phyloP scores from a whole-genome alignment of 345 rosid genomes.

The Reutealis trisperma region DNA sequence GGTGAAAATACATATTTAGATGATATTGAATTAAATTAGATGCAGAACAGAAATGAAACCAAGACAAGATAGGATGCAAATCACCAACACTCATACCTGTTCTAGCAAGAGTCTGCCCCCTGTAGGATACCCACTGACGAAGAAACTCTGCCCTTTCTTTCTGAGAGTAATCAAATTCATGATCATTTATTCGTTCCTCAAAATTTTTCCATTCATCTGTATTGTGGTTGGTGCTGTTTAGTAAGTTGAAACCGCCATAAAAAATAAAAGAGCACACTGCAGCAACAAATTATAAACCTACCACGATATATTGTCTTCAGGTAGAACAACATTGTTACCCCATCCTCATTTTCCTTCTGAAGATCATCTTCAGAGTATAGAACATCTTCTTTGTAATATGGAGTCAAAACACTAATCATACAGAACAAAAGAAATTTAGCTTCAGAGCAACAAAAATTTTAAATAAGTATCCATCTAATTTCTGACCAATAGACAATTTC shows the following conservation, averaged over 20 bases:
- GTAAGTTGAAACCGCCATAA: conserved; percentile 14
- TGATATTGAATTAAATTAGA: conserved; percentile 11
- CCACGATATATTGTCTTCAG: conserved; percentile 91
- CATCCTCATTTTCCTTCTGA: conserved; percentile 87
- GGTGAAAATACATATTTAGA: conserved; percentile 25
- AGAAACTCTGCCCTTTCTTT: conserved; percentile 45
- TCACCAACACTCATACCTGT: conserved; percentile 53
- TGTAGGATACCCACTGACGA: conserved; percentile 89
- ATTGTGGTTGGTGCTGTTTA: conserved; percentile 21
- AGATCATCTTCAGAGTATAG: conserved; percentile 85
- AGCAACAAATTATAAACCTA: conserved; percentile 34
- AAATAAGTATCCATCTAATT: conserved; percentile 6
- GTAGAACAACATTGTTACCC: conserved; percentile 75
- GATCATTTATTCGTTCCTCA: conserved; percentile 52
- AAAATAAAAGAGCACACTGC: conserved; percentile 13
- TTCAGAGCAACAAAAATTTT: conserved; percentile 9
- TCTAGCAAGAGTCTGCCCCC: conserved; percentile 92
- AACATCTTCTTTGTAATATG: conserved; percentile 83
- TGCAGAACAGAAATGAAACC: conserved; percentile 11
- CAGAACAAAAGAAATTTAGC: conserved; percentile 18
- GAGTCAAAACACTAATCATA: conserved; percentile 78
- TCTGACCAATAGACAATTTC: conserved; percentile 2
- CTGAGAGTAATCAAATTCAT: background rate
- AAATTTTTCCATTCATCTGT: conserved; percentile 92
- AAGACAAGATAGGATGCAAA: background rate